These are phyloP conservation scores for Opeltia flavorubescens DNA, from an alignment of 495 filamentous ascomycete species.

Conservation along the genomic window DNA sequence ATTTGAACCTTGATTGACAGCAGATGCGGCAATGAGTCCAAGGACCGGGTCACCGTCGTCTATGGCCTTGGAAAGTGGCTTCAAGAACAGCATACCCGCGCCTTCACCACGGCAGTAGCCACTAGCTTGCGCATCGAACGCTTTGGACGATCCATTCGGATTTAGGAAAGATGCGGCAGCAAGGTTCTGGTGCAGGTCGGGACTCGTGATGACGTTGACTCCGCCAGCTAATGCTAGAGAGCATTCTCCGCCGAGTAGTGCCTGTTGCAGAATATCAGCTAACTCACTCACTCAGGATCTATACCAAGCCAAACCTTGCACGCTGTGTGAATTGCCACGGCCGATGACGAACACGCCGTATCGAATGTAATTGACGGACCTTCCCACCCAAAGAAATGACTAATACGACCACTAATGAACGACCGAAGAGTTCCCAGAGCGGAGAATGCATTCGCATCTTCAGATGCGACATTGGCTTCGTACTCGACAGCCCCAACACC, in stretches of 20 bases:
- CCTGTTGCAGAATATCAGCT: slow-evolving; percentile 17
- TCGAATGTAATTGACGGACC: slow-evolving; percentile 22
- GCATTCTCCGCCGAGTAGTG: no score
- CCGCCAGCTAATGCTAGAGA: slow-evolving; percentile 32
- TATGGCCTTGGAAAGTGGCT: slow-evolving; percentile 35
- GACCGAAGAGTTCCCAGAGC: slow-evolving; percentile 16
- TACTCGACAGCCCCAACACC: slow-evolving; percentile 20
- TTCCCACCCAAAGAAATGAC: slow-evolving; percentile 22
- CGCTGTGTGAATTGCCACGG: slow-evolving; percentile 16
- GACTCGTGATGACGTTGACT: slow-evolving; percentile 21
- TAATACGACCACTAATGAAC: slow-evolving; percentile 15
- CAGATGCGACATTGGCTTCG: slow-evolving; percentile 17
- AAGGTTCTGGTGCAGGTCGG: slow-evolving; percentile 27
- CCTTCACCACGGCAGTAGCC: slow-evolving; percentile 51
- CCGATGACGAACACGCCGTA: slow-evolving; percentile 22
- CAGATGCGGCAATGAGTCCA: slow-evolving; percentile 42
- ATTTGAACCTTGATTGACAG: slow-evolving; percentile 37
- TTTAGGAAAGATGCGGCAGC: slow-evolving; percentile 25
- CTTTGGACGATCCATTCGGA: slow-evolving; percentile 25
- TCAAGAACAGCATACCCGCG: slow-evolving; percentile 38
- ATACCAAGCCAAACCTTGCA: no score
- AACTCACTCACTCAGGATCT: no score
- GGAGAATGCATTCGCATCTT: slow-evolving; percentile 21
- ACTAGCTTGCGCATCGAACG: slow-evolving; percentile 31
- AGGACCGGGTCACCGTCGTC: slow-evolving; percentile 37